Percentiles rank a stretch among this genome's conserved stretches.
These are phyloP conservation scores for Paramecium sonneborni DNA, from an alignment of 73 alveolate genomes.

Conservation along the genomic window DNA sequence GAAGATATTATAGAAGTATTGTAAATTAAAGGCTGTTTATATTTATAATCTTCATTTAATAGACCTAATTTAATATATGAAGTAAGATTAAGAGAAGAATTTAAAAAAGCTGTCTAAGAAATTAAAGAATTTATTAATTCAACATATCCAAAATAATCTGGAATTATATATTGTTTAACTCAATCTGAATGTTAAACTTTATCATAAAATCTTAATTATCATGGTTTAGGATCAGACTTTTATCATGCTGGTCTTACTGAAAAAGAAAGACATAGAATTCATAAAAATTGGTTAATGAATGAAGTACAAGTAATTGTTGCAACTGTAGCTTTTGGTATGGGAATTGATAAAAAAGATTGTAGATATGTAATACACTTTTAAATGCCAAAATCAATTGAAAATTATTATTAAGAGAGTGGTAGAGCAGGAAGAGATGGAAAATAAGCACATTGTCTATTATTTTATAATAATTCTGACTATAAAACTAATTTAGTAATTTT, in stretches of 20 bases:
- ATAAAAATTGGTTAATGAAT: conserved; percentile 92
- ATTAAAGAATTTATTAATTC: conserved; percentile 6
- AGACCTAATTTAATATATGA: conserved; percentile 91
- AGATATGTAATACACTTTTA: conserved; percentile 98
- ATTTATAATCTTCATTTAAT: conserved; percentile 91
- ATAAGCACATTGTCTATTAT: conserved; percentile 67
- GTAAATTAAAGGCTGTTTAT: conserved; percentile 81
- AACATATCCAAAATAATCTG: conserved; percentile 71
- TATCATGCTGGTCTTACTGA: conserved; percentile 95
- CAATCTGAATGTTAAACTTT: conserved; percentile 93
- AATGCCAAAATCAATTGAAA: conserved; percentile 94
- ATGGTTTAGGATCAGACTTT: conserved; percentile 83
- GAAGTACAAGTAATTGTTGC: conserved; percentile 97
- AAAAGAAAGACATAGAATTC: conserved; percentile 79
- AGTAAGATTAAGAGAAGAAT: conserved; percentile 61
- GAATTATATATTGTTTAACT: conserved; percentile 95
- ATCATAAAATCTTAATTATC: conserved; percentile 76
- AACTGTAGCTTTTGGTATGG: conserved; percentile 99
- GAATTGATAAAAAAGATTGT: conserved; percentile 98
- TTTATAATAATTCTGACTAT: conserved; percentile 45
- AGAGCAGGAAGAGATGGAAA: conserved; percentile 78
- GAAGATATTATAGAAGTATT: conserved; percentile 93
- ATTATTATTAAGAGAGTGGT: conserved; percentile 73
- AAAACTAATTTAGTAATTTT: neutral
- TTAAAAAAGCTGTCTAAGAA: neutral